Percentiles rank a stretch among this genome's conserved stretches.
These are phyloP conservation scores for Globisporangium orthogonon DNA, from an alignment of 352 stramenopile species.

Conservation along the genomic window DNA sequence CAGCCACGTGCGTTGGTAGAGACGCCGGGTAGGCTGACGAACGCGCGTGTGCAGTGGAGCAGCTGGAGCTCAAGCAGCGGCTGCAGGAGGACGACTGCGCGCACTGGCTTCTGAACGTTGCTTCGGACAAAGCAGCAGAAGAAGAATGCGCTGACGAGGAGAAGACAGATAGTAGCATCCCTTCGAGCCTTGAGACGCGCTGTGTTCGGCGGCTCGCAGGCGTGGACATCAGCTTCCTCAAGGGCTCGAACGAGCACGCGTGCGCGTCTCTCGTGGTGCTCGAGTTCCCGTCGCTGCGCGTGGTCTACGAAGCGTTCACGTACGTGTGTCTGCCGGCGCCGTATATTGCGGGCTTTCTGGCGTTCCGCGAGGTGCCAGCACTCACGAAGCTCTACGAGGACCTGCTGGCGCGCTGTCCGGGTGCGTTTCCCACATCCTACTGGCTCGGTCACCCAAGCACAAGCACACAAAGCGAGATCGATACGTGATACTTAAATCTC, in stretches of 20 bases:
- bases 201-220: constrained; percentile 45
- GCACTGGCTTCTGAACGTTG: constrained; percentile 27
- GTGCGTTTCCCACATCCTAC: constrained; percentile 15
- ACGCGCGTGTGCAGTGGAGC: constrained; percentile 26
- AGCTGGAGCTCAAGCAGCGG: constrained; percentile 49
- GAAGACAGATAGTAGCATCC: neutral
- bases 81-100: constrained; percentile 37
- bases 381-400: constrained; percentile 65
- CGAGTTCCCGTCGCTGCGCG: constrained; percentile 42
- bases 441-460: too few species aligned
- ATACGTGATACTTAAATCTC: too few species aligned
- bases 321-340: constrained; percentile 76
- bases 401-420: constrained; percentile 39
- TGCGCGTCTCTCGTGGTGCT: constrained; percentile 82
- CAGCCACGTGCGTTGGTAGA: too few species aligned
- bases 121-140: neutral
- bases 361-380: constrained; percentile 71
- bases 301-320: constrained; percentile 81
- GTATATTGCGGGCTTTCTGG: constrained; percentile 79
- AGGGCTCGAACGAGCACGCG: constrained; percentile 69
- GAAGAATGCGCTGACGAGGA: neutral
- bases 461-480: too few species aligned
- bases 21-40: neutral
- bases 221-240: constrained; percentile 84
- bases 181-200: neutral